Evolutionary conservation across 306 rosid species (phyloP).

Genomic region (Prunus mume): DNA sequence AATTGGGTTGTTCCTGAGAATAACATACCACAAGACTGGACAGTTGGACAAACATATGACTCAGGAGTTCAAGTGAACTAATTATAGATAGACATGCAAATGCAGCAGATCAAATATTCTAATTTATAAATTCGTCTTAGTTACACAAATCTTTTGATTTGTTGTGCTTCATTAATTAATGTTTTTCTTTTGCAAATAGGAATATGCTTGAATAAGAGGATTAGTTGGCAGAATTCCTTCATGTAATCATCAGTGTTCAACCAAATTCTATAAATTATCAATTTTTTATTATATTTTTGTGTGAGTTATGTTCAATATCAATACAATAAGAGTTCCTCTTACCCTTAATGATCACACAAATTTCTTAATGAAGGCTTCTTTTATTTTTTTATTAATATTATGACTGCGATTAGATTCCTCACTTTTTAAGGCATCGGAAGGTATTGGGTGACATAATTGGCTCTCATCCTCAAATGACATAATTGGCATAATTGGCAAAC

Average conservation of each 20-base stretch:
- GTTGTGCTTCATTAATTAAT: background rate
- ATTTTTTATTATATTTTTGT: background rate
- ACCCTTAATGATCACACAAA: background rate
- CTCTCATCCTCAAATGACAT: background rate
- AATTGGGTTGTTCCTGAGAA: conserved; percentile 78
- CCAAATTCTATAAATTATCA: background rate
- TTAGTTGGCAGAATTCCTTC: background rate
- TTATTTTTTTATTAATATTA: background rate
- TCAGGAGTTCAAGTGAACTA: conserved; percentile 75
- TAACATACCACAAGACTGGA: conserved; percentile 76
- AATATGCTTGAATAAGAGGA: conserved; percentile 11
- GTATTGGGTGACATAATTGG: background rate
- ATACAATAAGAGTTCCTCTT: background rate
- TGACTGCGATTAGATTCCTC: background rate
- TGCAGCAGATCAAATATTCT: background rate
- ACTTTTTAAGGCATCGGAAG: background rate
- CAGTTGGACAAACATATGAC: conserved; percentile 70
- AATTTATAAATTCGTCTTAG: background rate
- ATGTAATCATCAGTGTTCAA: background rate
- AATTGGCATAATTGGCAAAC: too few relatives aligned
- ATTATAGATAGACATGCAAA: conserved; percentile 24
- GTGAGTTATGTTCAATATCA: too few relatives aligned
- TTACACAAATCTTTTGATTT: background rate
- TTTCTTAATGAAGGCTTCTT: background rate
- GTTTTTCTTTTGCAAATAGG: background rate